phyloP scores from a whole-genome alignment of 2,329 filamentous ascomycete species.

The Eutypa lata region DNA sequence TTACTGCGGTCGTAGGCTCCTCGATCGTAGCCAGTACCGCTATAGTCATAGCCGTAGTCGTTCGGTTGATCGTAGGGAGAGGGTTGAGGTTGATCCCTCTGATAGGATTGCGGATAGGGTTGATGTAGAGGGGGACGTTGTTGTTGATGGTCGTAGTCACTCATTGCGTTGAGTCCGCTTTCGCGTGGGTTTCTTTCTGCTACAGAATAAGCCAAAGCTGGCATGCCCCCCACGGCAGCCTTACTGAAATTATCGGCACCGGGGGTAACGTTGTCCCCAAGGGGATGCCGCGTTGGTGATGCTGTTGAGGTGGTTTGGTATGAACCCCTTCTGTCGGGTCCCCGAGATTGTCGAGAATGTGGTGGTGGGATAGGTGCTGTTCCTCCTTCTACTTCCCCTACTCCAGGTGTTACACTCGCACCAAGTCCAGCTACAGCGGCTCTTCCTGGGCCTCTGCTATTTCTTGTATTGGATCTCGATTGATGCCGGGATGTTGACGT shows the following conservation, averaged over 20 bases:
- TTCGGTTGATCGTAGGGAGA: conserved; percentile 16
- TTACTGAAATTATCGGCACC: conserved; percentile 67
- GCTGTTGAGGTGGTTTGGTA: not conserved
- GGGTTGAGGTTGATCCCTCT: conserved; percentile 11
- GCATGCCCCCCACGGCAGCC: conserved; percentile 61
- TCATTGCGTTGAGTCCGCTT: conserved; percentile 62
- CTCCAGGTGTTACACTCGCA: conserved; percentile 17
- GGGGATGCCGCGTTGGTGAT: conserved; percentile 1
- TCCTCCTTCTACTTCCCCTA: conserved; percentile 17
- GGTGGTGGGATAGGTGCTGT: conserved; percentile 26
- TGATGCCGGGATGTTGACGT: conserved; percentile 31
- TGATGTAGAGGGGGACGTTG: conserved; percentile 10
- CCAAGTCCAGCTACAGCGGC: conserved; percentile 7
- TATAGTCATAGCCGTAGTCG: conserved; percentile 14
- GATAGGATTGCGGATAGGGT: conserved; percentile 16
- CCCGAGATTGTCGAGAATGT: conserved; percentile 19
- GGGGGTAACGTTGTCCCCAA: conserved; percentile 48
- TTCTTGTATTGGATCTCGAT: conserved; percentile 29
- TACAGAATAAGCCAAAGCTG: conserved; percentile 64
- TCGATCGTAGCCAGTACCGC: conserved; percentile 1
- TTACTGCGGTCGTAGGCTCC: conserved; percentile 14
- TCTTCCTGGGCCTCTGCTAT: conserved; percentile 22
- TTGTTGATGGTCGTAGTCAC: conserved; percentile 32
- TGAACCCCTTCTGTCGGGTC: conserved; percentile 9
- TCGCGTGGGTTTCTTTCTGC: conserved; percentile 63